These are phyloP conservation scores for Coemansia sp. DNA, from an alignment of 192 early-diverging fungal genomes.

Conservation along the genomic window DNA sequence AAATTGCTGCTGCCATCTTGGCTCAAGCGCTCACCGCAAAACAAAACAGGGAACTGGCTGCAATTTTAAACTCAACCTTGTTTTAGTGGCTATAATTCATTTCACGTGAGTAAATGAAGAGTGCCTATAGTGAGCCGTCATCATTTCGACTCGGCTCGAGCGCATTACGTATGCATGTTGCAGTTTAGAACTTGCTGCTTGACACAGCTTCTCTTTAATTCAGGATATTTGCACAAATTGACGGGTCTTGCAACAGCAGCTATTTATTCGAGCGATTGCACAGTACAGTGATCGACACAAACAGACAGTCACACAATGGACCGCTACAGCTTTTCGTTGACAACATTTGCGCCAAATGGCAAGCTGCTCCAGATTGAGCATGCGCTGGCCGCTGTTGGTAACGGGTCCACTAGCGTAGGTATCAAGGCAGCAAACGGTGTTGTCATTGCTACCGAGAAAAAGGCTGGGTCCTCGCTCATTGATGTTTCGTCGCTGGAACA, in stretches of 20 bases:
- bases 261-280: neutral
- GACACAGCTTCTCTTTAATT: neutral
- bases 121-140: too few relatives aligned
- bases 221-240: neutral
- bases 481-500: constrained; percentile 92
- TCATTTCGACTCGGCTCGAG: too few relatives aligned
- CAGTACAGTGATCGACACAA: neutral
- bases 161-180: too few relatives aligned
- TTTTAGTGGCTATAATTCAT: too few relatives aligned
- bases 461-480: constrained; percentile 86
- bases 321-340: constrained; percentile 95
- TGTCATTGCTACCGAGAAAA: constrained; percentile 98
- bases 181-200: too few relatives aligned
- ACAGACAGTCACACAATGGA: constrained; percentile 14
- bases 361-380: constrained; percentile 99
- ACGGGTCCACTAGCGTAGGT: constrained; percentile 88
- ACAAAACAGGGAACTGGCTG: too few relatives aligned
- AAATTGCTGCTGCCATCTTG: neutral
- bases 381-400: constrained; percentile 87
- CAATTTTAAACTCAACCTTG: too few relatives aligned
- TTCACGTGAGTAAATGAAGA: too few relatives aligned
- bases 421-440: constrained; percentile 98
- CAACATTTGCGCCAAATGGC: constrained; percentile 98
- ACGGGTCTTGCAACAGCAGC: neutral
- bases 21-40: neutral